Conservation (phyloP, 2,329 filamentous ascomycete species). For the Simplicillium aogashimaense region DNA sequence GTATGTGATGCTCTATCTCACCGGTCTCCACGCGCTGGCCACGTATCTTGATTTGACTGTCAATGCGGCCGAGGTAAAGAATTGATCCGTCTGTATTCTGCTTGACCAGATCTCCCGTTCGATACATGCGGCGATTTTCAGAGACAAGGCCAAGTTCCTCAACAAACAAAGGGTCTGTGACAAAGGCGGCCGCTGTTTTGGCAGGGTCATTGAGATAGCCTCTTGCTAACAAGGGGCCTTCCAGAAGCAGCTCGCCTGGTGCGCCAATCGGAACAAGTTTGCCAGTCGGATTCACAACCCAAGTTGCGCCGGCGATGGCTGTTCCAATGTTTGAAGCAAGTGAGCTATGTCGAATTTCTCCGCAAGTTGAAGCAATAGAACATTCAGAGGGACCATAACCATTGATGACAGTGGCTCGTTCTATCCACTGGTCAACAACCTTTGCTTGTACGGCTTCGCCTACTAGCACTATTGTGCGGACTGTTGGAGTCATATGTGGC, state of each 20-base stretch:
- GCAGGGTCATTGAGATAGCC: background rate
- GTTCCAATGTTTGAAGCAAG: background rate
- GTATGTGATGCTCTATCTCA: constrained; percentile 5
- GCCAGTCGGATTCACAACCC: background rate
- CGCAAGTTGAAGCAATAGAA: background rate
- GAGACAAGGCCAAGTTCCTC: background rate
- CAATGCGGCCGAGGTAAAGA: constrained; percentile 5
- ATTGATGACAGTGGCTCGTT: background rate
- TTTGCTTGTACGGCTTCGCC: background rate
- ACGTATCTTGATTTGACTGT: constrained; percentile 7
- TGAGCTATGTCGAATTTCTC: background rate
- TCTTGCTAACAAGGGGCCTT: background rate
- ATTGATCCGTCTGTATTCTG: constrained; percentile 3
- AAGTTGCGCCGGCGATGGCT: background rate
- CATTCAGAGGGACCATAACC: background rate
- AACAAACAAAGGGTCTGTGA: background rate
- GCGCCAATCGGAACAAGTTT: background rate
- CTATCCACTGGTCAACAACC: background rate
- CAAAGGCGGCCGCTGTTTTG: background rate
- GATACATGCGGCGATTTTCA: background rate
- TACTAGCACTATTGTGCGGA: background rate
- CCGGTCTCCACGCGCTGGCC: constrained; percentile 8
- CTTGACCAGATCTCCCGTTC: background rate
- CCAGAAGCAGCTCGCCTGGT: background rate
- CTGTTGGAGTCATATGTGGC: background rate